Base-by-base conservation (phyloP, 164 flowering plant genomes). In the Aristolochia contorta region DNA sequence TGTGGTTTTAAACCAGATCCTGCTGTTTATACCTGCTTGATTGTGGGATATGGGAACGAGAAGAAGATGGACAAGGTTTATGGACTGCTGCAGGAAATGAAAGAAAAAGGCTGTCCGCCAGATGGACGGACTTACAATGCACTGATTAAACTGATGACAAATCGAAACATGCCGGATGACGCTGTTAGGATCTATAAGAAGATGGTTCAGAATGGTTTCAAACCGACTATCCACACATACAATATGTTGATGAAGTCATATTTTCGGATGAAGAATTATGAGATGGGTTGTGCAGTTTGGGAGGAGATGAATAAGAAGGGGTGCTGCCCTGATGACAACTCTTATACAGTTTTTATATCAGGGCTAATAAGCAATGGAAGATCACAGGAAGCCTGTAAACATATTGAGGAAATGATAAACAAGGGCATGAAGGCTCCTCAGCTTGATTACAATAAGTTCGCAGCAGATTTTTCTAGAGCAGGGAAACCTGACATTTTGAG, bases 401-500 rank as follows among this genome's bases (percentile, higher is more conserved):
- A 78, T 65, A 22, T 93, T 45, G 89, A 86, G 78, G 97, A 93
- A 65, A 90, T 90, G 96, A 56, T 88, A 27, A 84, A 80, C 64
- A 93, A 85, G 71, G 96, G 97, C 51, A 93, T 93, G 97, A 87
- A 79, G 66, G 81, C 86, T 69, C 94, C 96, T 56, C 85, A 75
- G 52, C 81, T 93, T 30, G 94, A 87, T 69, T 84, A 80, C 69
- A 75, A 80, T 67, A 89, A 80, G 72, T 81, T 92, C 58, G 85
- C 74, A 1, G 82, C 90, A 27, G 91, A 84, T 75, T 82, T 83
- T 59, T 78, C 88, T 16, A 77, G 79, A 70, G 77, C 74, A 37
- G 96, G 98, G 54, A 82, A 73, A 53, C 86, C 88, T 21, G 70
- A 83, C 58, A 69, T 80, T 41, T 77, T 89, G 6, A 80, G 78